Evolutionary conservation across 768 basidiomycete genomes (phyloP), one percentile per base, ranked within the genome.

Genomic region (Rhodotorula taiwanensis): DNA sequence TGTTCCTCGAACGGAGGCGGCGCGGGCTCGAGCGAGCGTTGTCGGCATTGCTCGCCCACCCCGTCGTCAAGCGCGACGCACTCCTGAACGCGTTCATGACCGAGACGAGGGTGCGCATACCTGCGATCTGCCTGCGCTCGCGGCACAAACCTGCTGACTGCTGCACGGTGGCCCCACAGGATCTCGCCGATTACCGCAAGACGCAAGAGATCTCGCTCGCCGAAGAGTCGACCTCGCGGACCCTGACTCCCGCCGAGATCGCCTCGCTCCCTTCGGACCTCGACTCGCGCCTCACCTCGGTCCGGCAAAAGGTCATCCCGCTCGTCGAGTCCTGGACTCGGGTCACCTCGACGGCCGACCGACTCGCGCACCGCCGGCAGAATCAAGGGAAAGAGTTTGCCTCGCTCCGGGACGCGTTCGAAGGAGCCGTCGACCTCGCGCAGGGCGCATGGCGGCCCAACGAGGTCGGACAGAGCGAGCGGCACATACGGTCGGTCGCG

Each of bases 261-360:
- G 90, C 93, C 88, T 79, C 83, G 16, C 90, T 97, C 56, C 94
- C 94, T 5, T 84, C 87, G 62, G 91, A 97, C 76, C 79, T 97
- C 13, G 89, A 92, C 64, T 87, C 92, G 52, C 94, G 93, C 74
- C 83, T 97, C 59, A 80, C 81, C 86, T 87, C 77, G 20, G 73
- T 64, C 14, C 50, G 60, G 5, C 27, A 23, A 4, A 52, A 43
- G 4, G 16, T 62, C 82, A 69, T 52, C 48, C 79, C 83, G 4
- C 78, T 94, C 44, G 87, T 97, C 62, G 90, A 90, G 62, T 85
- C 88, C 64, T 95, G 92, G 89, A 88, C 92, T 71, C 85, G 86
- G 72, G 85, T 97, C 73, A 89, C 88, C 74, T 78, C 88, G 59
- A 81, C 91, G 58, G 82, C 86, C 25, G 94, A 98, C 77, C 86